phyloP scores from a whole-genome alignment of 495 filamentous ascomycete species.

The Aeminium ludgeri region DNA sequence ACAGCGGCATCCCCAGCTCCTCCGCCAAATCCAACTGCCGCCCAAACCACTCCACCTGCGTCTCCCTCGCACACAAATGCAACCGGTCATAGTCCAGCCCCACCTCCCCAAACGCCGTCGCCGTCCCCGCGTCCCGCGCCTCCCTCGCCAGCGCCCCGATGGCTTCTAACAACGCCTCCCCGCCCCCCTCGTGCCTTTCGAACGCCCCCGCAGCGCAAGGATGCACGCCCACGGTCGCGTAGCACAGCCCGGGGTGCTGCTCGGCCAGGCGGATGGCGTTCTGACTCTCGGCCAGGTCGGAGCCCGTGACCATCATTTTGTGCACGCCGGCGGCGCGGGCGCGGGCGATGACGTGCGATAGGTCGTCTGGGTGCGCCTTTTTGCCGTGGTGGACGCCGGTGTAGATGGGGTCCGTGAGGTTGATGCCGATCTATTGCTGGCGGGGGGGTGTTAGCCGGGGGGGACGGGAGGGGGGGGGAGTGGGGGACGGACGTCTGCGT shows the following conservation, averaged over 20 bases:
- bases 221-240: slow-evolving; percentile 82
- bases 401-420: slow-evolving; percentile 79
- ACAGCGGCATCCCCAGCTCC: slow-evolving; percentile 63
- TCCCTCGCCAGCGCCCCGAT: slow-evolving; percentile 40
- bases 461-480: no score
- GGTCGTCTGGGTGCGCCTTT: slow-evolving; percentile 60
- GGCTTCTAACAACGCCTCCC: slow-evolving; percentile 31
- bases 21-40: slow-evolving; percentile 64
- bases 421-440: slow-evolving; percentile 59
- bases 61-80: slow-evolving; percentile 53
- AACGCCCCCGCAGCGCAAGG: slow-evolving; percentile 65
- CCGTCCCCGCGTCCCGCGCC: slow-evolving; percentile 32
- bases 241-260: slow-evolving; percentile 62
- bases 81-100: slow-evolving; percentile 92
- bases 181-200: slow-evolving; percentile 39
- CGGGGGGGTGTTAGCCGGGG: no score
- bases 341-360: slow-evolving; percentile 56
- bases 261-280: slow-evolving; percentile 57
- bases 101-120: slow-evolving; percentile 83
- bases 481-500: slow-evolving; percentile 39
- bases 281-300: slow-evolving; percentile 58
- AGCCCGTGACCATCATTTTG: slow-evolving; percentile 92
- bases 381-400: slow-evolving; percentile 70
- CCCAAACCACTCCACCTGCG: slow-evolving; percentile 72
- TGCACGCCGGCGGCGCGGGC: slow-evolving; percentile 59